Conservation (phyloP, 768 basidiomycete genomes). For the Boletellus ananas region DNA sequence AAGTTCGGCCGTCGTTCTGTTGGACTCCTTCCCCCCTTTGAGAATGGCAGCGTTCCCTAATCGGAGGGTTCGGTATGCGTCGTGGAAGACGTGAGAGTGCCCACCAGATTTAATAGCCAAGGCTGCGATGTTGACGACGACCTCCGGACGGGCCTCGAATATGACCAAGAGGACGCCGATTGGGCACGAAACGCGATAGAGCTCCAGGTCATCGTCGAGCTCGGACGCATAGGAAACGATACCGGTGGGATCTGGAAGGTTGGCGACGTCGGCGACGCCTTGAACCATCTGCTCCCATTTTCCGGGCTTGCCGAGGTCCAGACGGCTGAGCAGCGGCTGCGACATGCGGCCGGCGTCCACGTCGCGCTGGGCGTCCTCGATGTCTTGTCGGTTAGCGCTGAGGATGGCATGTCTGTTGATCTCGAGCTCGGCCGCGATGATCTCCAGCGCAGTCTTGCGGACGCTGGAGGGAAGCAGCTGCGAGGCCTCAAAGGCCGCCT, state of each 20-base stretch:
- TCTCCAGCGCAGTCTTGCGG: conserved; percentile 66
- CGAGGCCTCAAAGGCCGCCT: conserved; percentile 80
- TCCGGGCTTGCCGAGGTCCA: conserved; percentile 73
- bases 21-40: conserved; percentile 97
- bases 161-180: conserved; percentile 96
- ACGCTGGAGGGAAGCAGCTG: conserved; percentile 71
- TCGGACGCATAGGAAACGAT: conserved; percentile 84
- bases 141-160: conserved; percentile 96
- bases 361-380: conserved; percentile 74
- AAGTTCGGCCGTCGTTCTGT: conserved; percentile 70
- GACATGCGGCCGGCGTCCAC: conserved; percentile 86
- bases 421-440: conserved; percentile 66
- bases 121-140: conserved; percentile 95
- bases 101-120: conserved; percentile 94
- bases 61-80: not conserved
- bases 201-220: conserved; percentile 80
- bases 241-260: conserved; percentile 83
- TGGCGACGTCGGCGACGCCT: conserved; percentile 83
- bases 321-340: conserved; percentile 73
- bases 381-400: conserved; percentile 75
- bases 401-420: conserved; percentile 65
- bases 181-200: conserved; percentile 93
- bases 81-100: conserved; percentile 18
- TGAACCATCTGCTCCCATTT: conserved; percentile 96
- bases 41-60: conserved; percentile 94